Percentiles rank a stretch among this genome's conserved stretches.
Conservation (phyloP, 305 asterid species). For the Stenogyne calaminthoides region DNA sequence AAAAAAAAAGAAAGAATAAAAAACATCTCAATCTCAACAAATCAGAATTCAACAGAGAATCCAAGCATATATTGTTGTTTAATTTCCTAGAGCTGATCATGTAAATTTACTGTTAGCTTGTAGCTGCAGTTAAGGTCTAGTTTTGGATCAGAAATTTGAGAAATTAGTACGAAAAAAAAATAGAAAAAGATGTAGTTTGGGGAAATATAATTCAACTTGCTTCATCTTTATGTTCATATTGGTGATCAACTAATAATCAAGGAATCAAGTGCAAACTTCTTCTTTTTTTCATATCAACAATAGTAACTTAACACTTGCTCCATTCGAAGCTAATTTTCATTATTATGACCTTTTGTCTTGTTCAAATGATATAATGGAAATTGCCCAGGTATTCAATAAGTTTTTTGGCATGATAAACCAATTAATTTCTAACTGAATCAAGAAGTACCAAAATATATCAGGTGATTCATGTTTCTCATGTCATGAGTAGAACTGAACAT, state of each 20-base stretch:
- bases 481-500: too few relatives aligned
- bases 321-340: neutral
- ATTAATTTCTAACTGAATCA: too few relatives aligned
- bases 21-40: too few relatives aligned
- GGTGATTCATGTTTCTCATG: too few relatives aligned
- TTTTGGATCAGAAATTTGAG: neutral
- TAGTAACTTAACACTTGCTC: neutral
- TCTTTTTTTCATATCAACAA: neutral
- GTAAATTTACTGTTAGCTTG: neutral
- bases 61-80: too few relatives aligned
- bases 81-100: neutral
- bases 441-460: too few relatives aligned
- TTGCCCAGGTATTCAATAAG: neutral
- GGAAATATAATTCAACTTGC: neutral
- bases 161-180: neutral
- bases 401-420: neutral
- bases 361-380: constrained; percentile 8
- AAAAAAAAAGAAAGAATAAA: too few relatives aligned
- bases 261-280: neutral
- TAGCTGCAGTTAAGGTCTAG: neutral
- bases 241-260: neutral
- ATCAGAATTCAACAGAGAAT: too few relatives aligned
- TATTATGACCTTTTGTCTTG: neutral
- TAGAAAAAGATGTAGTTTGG: neutral
- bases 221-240: neutral